Evolutionary conservation across 2,329 filamentous ascomycete genomes (phyloP).

Genomic region (Nemania sp.): DNA sequence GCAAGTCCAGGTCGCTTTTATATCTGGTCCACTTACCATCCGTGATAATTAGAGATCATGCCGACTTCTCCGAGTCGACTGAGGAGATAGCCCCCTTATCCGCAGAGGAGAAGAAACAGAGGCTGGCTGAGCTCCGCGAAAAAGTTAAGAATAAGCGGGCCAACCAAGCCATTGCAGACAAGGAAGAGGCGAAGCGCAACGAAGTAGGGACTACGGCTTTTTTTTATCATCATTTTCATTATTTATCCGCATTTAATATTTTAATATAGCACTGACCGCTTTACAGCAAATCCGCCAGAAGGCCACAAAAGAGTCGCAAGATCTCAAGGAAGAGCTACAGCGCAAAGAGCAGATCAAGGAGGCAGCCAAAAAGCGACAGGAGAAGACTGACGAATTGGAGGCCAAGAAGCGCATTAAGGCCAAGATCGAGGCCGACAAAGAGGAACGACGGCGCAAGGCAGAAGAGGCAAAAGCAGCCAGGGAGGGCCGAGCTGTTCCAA

Average conservation of each 20-base stretch:
- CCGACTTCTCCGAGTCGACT: constrained; percentile 89
- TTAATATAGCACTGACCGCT: constrained; percentile 21
- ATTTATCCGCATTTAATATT: not conserved
- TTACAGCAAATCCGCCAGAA: constrained; percentile 75
- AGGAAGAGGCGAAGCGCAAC: constrained; percentile 80
- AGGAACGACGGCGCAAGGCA: constrained; percentile 80
- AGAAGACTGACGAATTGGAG: constrained; percentile 83
- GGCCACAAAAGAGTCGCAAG: constrained; percentile 84
- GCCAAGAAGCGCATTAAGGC: constrained; percentile 89
- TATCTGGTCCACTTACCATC: constrained; percentile 6
- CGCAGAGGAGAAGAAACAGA: constrained; percentile 86
- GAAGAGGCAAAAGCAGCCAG: constrained; percentile 83
- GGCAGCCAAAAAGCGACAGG: constrained; percentile 79
- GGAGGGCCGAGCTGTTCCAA: constrained; percentile 66
- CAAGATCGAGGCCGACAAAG: constrained; percentile 93
- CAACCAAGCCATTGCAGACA: constrained; percentile 69
- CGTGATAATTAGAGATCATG: constrained; percentile 67
- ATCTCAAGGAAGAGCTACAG: constrained; percentile 84
- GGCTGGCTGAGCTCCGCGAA: constrained; percentile 72
- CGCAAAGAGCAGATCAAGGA: constrained; percentile 93
- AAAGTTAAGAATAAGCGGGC: constrained; percentile 75
- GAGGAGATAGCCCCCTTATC: constrained; percentile 90
- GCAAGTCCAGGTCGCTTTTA: not conserved
- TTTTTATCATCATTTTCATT: no score
- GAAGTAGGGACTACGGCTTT: constrained; percentile 58